These are phyloP conservation scores for Hericium rajendrae DNA, from an alignment of 768 basidiomycete genomes.

Conservation along the genomic window DNA sequence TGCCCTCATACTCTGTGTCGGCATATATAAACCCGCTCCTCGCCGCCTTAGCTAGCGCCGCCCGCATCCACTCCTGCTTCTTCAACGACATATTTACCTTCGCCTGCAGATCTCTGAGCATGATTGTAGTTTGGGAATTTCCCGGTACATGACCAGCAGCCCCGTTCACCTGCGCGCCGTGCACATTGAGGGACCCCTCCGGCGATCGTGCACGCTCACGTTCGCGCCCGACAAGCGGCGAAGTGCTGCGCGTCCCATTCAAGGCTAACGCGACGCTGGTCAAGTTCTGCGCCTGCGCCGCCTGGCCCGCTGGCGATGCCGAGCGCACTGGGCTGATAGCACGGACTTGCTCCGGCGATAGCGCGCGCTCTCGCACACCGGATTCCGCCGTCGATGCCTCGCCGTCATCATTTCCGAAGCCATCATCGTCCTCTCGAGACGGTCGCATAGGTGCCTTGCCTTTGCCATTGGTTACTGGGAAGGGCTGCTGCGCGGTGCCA, in stretches of 20 bases:
- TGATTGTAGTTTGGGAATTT: constrained; percentile 53
- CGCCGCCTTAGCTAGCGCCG: constrained; percentile 64
- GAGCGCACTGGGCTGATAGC: constrained; percentile 51
- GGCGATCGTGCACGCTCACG: constrained; percentile 42
- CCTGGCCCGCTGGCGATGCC: constrained; percentile 34
- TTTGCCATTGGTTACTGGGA: constrained; percentile 27
- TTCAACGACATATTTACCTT: constrained; percentile 69
- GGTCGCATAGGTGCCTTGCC: constrained; percentile 45
- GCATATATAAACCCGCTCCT: constrained; percentile 69
- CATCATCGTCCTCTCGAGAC: constrained; percentile 31
- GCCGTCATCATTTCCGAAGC: constrained; percentile 48
- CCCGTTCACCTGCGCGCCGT: constrained; percentile 27
- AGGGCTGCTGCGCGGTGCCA: constrained; percentile 28
- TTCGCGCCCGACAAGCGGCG: constrained; percentile 40
- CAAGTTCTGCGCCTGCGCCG: constrained; percentile 35
- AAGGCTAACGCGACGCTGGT: constrained; percentile 43
- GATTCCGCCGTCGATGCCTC: constrained; percentile 38
- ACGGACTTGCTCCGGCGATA: constrained; percentile 48
- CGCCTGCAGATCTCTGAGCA: constrained; percentile 69
- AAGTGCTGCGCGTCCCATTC: constrained; percentile 49
- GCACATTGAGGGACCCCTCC: constrained; percentile 36
- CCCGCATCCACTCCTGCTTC: constrained; percentile 80
- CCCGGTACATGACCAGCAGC: constrained; percentile 29
- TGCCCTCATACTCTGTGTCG: constrained; percentile 39
- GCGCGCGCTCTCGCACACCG: constrained; percentile 31